Base-by-base conservation (phyloP, 768 basidiomycete species). In the Trametes sanguinea region DNA sequence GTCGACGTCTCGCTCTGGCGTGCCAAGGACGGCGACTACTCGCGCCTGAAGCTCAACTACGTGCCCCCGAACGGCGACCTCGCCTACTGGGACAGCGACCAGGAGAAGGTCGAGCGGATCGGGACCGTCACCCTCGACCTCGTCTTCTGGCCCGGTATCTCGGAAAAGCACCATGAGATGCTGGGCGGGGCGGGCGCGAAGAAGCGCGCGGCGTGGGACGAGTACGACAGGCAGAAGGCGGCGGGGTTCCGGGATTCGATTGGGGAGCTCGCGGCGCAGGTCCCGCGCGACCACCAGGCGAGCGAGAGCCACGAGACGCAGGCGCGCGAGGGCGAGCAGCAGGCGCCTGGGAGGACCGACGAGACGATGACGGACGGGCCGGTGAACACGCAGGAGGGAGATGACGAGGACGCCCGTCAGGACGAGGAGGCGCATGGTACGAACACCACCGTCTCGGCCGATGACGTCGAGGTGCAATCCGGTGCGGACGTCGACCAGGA, bases 1-100 rank as follows among this genome's bases (percentile, higher is more conserved):
- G 71, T 84, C 22, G 76, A 80, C 60, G 57, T 84, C 2, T 79
- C 84, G 4, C 69, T 85, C 13, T 75, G 69, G 68, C 63, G 67
- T 11, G 64, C 66, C 32, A 57, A 61, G 47, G 66, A 72, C 53
- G 69, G 69, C 10, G 68, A 70, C 62, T 74, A 71, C 64, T 65
- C 69, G 46, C 67, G 71, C 13, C 66, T 74, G 55, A 72, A 71
- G 65, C 65, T 72, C 51, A 75, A 75, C 65, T 75, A 75, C 58
- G 64, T 69, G 16, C 69, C 73, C 2, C 67, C 68, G 4, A 62
- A 72, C 60, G 74, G 74, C 9, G 65, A 73, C 55, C 67, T 72
- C 29, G 61, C 59, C 14, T 62, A 61, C 40, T 72, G 70, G 72
- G 71, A 73, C 55, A 61, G 57, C 47, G 73, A 74, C 61, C 52